phyloP scores from a whole-genome alignment of 768 basidiomycete genomes.

The Vararia minispora region DNA sequence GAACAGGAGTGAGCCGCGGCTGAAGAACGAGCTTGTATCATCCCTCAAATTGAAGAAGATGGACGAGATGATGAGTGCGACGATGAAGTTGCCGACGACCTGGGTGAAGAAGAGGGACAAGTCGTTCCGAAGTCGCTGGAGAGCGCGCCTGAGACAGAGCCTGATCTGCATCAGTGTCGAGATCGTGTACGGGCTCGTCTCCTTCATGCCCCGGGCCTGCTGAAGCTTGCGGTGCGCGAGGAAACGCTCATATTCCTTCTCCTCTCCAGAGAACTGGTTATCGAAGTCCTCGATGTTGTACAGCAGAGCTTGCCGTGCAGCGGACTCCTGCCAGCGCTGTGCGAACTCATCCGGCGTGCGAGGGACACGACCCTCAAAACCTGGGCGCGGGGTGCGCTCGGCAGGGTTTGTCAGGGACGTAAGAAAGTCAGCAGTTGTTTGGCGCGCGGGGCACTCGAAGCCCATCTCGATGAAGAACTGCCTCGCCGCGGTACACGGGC shows the following conservation, averaged over 20 bases:
- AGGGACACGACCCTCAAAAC: slow-evolving; percentile 46
- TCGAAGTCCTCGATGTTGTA: slow-evolving; percentile 46
- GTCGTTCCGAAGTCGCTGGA: slow-evolving; percentile 34
- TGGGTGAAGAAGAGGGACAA: slow-evolving; percentile 9
- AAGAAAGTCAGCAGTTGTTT: slow-evolving; percentile 78
- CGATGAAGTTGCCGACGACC: slow-evolving; percentile 2
- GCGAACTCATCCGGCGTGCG: slow-evolving; percentile 61
- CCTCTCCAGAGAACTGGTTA: slow-evolving; percentile 42
- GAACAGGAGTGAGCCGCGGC: slow-evolving; percentile 28
- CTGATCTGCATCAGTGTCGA: slow-evolving; percentile 33
- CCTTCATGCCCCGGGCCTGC: slow-evolving; percentile 68
- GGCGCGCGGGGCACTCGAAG: slow-evolving; percentile 65
- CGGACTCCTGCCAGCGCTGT: slow-evolving; percentile 42
- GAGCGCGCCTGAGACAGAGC: slow-evolving; percentile 32
- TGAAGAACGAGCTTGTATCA: slow-evolving; percentile 24
- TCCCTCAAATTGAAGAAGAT: slow-evolving; percentile 25
- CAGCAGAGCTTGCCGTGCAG: slow-evolving; percentile 31
- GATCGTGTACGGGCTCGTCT: slow-evolving; percentile 70
- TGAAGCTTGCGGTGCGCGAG: slow-evolving; percentile 58
- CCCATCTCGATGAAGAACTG: slow-evolving; percentile 67
- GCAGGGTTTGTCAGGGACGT: slow-evolving; percentile 75
- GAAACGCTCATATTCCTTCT: slow-evolving; percentile 63
- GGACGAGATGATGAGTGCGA: slow-evolving; percentile 8
- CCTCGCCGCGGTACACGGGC: slow-evolving; percentile 60
- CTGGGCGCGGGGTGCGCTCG: slow-evolving; percentile 65